Base-by-base conservation (phyloP, 208 protist species). In the Wallacemonas sp. region DNA sequence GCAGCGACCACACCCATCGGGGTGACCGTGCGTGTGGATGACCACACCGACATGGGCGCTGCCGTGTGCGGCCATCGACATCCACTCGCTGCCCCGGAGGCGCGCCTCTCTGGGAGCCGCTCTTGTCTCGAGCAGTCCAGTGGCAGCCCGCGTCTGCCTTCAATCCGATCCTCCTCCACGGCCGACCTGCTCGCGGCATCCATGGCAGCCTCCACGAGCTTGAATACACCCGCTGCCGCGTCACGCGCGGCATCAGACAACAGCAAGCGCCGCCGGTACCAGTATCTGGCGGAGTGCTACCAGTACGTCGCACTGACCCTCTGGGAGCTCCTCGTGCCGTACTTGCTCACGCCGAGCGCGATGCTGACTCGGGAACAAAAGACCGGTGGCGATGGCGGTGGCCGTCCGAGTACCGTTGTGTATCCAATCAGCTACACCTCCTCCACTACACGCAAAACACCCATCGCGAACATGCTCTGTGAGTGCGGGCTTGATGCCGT, bases 211-310 rank as follows among this genome's bases (percentile, higher is more conserved):
- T 58, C 51, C 30, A 58, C 51, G 12, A 42, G 15, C 17, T 6
- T 58, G 12, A 39, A 26, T n/a, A 41, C 26, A 3, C n/a, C 51
- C 19, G n/a, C 9, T 4, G 51, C 51, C 4, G 26, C 51, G 6
- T 12, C 11, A 4, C 51, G 51, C 31, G 24, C n/a, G 17, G 12
- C 51, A 5, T 58, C 51, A 11, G 51, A 58, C 51, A 58, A 58
- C 51, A 58, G 51, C 51, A 55, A 62, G 22, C 53, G 54, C 19
- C 64, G 53, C 45, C 71, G 65, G 1, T 70, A 77, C 58, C 47
- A 27, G 31, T 68, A 67, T 53, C 58, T 77, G 15, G 64, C 49
- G 11, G 71, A 68, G 53, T 68, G 65, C 61, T 77, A 66, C 56
- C 49, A 63, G 54, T 49, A 46, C 19, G 33, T 77, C 1, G 64